Conservation (phyloP, 129 eudicot genomes). For the Centrapalus pauciflorus region DNA sequence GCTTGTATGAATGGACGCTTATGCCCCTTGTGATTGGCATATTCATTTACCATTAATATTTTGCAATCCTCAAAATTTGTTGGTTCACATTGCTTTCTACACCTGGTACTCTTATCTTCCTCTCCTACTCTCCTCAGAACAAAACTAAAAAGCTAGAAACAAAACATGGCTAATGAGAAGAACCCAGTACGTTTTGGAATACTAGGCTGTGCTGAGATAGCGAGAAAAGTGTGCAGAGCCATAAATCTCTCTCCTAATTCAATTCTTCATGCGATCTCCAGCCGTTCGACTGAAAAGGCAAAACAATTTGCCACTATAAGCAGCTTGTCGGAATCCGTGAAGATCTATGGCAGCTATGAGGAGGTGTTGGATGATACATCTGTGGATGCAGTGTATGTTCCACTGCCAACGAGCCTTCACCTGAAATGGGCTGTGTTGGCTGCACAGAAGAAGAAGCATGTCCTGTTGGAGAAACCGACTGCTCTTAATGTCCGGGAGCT, state of each 20-base stretch:
- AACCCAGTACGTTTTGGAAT: conserved; percentile 50
- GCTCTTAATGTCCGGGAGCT: conserved; percentile 55
- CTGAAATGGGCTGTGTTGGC: conserved; percentile 71
- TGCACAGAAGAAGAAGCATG: conserved; percentile 67
- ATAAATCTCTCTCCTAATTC: conserved; percentile 58
- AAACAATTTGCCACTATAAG: conserved; percentile 39
- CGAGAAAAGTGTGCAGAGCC: conserved; percentile 72
- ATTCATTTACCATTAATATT: background rate
- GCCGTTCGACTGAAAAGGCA: conserved; percentile 72
- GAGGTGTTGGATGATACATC: conserved; percentile 51
- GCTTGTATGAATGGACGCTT: background rate
- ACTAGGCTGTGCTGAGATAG: conserved; percentile 73
- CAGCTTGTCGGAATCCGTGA: conserved; percentile 29
- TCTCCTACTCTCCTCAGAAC: conserved; percentile 4
- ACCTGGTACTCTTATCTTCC: conserved; percentile 3
- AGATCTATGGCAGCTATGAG: conserved; percentile 53
- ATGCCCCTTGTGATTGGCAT: background rate
- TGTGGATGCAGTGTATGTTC: conserved; percentile 82
- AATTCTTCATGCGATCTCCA: conserved; percentile 53
- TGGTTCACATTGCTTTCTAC: conserved; percentile 14
- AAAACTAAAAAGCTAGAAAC: background rate
- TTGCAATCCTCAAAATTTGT: background rate
- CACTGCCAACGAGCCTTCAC: conserved; percentile 80
- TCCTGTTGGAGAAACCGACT: conserved; percentile 82
- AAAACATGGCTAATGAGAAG: conserved; percentile 37